phyloP scores from a whole-genome alignment of 1,284 basidiomycete species.

The Pholiota adiposa region DNA sequence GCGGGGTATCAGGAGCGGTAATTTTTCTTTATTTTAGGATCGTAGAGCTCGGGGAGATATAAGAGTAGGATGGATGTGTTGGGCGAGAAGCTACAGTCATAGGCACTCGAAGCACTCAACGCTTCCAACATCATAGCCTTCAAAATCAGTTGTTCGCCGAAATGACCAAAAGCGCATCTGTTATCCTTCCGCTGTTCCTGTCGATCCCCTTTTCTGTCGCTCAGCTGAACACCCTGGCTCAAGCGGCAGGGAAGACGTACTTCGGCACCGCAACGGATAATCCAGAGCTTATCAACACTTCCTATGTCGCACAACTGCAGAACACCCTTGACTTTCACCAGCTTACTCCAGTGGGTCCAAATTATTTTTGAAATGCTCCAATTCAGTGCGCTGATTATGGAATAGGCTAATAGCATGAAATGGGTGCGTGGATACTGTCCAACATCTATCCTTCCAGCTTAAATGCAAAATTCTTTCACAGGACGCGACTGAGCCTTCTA shows the following conservation, averaged over 20 bases:
- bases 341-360: constrained; percentile 46
- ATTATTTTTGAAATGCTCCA: background rate
- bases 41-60: background rate
- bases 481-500: constrained; percentile 58
- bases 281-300: constrained; percentile 48
- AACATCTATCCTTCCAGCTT: background rate
- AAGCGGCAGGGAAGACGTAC: constrained; percentile 55
- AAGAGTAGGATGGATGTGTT: background rate
- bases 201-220: constrained; percentile 14
- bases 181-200: constrained; percentile 9
- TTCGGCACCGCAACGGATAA: constrained; percentile 68
- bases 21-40: constrained; percentile 5
- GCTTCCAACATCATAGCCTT: too few species aligned
- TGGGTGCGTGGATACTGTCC: constrained; percentile 42
- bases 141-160: too few species aligned
- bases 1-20: constrained; percentile 1
- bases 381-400: background rate
- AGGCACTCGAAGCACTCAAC: too few species aligned
- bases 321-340: constrained; percentile 51
- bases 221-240: constrained; percentile 33
- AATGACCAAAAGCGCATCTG: constrained; percentile 15
- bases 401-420: constrained; percentile 55
- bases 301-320: constrained; percentile 47
- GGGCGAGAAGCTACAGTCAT: background rate
- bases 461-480: constrained; percentile 16